These are phyloP conservation scores for Phlyctochytrium arcticum DNA, from an alignment of 192 early-diverging fungal species.

Conservation along the genomic window DNA sequence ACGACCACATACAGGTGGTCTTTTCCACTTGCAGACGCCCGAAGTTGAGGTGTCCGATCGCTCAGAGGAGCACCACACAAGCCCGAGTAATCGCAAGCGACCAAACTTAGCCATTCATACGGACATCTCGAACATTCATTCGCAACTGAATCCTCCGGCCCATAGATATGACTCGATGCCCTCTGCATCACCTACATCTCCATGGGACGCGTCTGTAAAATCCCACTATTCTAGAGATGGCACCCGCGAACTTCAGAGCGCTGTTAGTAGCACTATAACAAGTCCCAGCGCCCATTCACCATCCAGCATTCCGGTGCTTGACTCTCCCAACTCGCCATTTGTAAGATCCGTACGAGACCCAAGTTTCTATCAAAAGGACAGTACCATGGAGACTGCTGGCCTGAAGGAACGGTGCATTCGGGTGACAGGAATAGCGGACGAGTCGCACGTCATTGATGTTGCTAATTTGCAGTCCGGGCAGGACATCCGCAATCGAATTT, in stretches of 20 bases:
- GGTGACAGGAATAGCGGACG: conserved; percentile 72
- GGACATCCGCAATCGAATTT: conserved; percentile 66
- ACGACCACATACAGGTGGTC: no score
- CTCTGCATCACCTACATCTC: no score
- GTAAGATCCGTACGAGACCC: not conserved
- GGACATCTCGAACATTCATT: no score
- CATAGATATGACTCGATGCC: no score
- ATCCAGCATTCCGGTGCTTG: not conserved
- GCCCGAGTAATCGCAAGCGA: not conserved
- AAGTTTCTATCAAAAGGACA: conserved; percentile 1
- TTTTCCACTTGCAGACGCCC: no score
- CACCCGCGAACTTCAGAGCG: no score
- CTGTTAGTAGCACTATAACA: no score
- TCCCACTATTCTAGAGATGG: no score
- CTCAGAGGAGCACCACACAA: not conserved
- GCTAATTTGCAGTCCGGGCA: conserved; percentile 56
- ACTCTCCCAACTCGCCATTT: not conserved
- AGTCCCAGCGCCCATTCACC: no score
- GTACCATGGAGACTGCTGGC: not conserved
- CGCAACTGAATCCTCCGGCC: no score
- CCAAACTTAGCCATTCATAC: conserved; percentile 12
- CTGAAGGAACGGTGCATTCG: conserved; percentile 55
- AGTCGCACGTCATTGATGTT: conserved; percentile 73
- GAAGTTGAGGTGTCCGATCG: no score
- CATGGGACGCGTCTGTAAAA: no score